Conservation (phyloP, 176 grass and related monocot genomes). For the Melocanna baccifera region DNA sequence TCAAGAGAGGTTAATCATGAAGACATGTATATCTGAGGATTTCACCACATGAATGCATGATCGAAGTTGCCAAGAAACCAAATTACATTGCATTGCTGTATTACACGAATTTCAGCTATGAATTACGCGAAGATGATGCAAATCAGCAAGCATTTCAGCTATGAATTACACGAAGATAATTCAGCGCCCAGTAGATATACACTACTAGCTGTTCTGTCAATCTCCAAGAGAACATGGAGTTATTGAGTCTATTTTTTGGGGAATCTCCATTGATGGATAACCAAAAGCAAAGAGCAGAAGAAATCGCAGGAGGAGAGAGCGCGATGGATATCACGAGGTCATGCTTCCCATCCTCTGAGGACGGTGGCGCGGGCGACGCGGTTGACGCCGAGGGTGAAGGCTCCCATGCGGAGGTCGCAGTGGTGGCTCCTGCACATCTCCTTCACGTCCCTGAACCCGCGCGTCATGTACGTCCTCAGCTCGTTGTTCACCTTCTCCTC, state of each 20-base stretch:
- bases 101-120: slow-evolving; percentile 14
- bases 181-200: not conserved
- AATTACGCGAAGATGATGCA: slow-evolving; percentile 21
- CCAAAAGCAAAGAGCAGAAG: not conserved
- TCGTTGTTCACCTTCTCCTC: slow-evolving; percentile 90
- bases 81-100: slow-evolving; percentile 1
- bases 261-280: not conserved
- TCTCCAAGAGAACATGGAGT: slow-evolving; percentile 9
- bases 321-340: not conserved
- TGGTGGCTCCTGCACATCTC: slow-evolving; percentile 74
- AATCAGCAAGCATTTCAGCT: slow-evolving; percentile 13
- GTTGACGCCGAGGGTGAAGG: slow-evolving; percentile 92
- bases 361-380: slow-evolving; percentile 85
- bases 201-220: not conserved
- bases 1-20: not conserved
- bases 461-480: slow-evolving; percentile 78
- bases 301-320: not conserved
- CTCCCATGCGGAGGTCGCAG: slow-evolving; percentile 95
- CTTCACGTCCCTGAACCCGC: slow-evolving; percentile 69
- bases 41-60: not conserved
- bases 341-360: slow-evolving; percentile 86
- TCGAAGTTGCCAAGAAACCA: not conserved
- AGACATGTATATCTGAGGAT: not conserved
- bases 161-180: not conserved
- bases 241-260: not conserved